phyloP scores from a whole-genome alignment of 441 rosid genomes.

The Erodium moschatum region DNA sequence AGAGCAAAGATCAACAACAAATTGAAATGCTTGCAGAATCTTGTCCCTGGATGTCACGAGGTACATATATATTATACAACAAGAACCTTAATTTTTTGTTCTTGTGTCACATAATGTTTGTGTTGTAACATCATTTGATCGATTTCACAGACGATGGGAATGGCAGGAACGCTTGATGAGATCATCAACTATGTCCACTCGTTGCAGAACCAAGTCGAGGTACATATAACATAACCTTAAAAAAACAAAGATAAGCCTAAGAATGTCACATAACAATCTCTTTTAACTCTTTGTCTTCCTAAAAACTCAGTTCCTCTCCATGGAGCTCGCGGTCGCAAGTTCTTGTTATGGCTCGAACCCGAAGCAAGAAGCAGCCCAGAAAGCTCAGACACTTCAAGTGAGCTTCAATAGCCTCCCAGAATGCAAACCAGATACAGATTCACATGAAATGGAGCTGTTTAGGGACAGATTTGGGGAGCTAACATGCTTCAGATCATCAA shows the following conservation, averaged over 20 bases:
- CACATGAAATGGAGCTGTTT: slow-evolving; percentile 33
- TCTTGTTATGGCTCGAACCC: slow-evolving; percentile 23
- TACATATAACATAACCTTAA: slow-evolving; percentile 12
- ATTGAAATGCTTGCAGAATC: slow-evolving; percentile 42
- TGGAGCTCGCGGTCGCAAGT: slow-evolving; percentile 57
- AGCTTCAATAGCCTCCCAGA: neutral
- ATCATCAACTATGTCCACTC: slow-evolving; percentile 57
- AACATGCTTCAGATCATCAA: slow-evolving; percentile 23
- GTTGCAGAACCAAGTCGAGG: slow-evolving; percentile 62
- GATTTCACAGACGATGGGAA: slow-evolving; percentile 48
- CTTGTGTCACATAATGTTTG: neutral
- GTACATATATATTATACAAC: too few species aligned
- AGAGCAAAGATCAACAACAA: slow-evolving; percentile 50
- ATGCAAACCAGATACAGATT: slow-evolving; percentile 21
- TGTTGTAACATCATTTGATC: slow-evolving; percentile 16
- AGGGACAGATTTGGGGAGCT: slow-evolving; percentile 34
- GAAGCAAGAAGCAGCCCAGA: slow-evolving; percentile 21
- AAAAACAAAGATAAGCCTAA: neutral
- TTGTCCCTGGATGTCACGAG: slow-evolving; percentile 56
- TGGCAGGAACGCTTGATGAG: slow-evolving; percentile 59
- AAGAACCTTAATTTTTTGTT: neutral
- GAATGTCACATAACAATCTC: neutral
- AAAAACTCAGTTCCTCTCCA: slow-evolving; percentile 48
- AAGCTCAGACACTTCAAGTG: slow-evolving; percentile 26
- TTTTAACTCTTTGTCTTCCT: slow-evolving; percentile 6